Conservation (phyloP, 2,329 filamentous ascomycete genomes). For the Pyrenochaeta sp. region DNA sequence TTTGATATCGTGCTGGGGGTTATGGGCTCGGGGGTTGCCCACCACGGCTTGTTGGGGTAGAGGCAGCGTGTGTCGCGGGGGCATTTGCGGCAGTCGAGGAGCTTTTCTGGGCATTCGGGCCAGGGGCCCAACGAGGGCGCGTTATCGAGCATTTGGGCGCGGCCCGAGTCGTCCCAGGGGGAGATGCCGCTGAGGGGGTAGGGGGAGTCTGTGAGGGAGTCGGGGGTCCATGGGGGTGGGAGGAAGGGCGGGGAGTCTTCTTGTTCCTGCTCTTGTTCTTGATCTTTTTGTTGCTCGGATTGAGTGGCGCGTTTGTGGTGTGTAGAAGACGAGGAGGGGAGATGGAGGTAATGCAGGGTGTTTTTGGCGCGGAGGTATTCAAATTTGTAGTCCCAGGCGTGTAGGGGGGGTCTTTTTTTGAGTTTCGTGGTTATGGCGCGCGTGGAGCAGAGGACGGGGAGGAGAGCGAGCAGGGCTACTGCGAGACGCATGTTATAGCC, state of each 20-base stretch:
- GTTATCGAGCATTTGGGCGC: constrained; percentile 21
- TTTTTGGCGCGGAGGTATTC: not conserved
- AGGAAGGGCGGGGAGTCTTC: constrained; percentile 1
- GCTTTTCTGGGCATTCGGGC: constrained; percentile 8
- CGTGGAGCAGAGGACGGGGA: not conserved
- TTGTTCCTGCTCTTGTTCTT: too few species aligned
- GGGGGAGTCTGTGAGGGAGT: constrained; percentile 12
- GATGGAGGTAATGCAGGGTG: constrained; percentile 2
- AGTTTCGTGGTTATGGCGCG: not conserved
- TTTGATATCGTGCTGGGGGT: not conserved
- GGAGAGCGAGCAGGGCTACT: not conserved
- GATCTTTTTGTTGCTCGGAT: not conserved
- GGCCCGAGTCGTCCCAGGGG: constrained; percentile 17
- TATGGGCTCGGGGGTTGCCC: not conserved
- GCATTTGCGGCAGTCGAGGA: constrained; percentile 20
- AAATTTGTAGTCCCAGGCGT: constrained; percentile 5
- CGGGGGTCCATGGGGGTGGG: constrained; percentile 13
- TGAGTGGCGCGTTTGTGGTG: not conserved
- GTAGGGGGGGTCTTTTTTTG: not conserved
- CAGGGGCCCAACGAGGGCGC: constrained; percentile 1
- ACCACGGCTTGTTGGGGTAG: not conserved
- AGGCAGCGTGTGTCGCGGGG: constrained; percentile 14
- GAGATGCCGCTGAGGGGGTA: constrained; percentile 11
- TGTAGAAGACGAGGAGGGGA: not conserved
- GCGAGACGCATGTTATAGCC: constrained; percentile 6